Percentiles rank a stretch among this genome's conserved stretches.
phyloP scores from a whole-genome alignment of 495 filamentous ascomycete species.

The Cercophora scortea region DNA sequence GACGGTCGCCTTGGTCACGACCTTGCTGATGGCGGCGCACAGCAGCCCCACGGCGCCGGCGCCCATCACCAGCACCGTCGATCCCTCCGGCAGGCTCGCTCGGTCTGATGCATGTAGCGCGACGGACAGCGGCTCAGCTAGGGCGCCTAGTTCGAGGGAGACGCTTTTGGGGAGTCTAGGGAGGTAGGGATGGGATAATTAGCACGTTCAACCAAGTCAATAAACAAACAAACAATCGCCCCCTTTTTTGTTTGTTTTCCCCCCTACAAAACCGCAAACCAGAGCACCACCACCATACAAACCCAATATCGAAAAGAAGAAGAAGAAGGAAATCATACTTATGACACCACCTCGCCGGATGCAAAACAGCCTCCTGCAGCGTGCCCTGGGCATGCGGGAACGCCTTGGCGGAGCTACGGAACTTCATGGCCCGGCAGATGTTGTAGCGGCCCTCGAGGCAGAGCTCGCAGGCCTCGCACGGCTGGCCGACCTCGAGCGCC shows the following conservation, averaged over 20 bases:
- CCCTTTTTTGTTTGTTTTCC: too few species aligned
- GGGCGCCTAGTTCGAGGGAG: conserved; percentile 59
- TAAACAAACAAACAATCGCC: too few species aligned
- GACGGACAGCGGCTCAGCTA: conserved; percentile 74
- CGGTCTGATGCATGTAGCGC: conserved; percentile 67
- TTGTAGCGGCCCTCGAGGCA: conserved; percentile 71
- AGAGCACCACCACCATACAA: too few species aligned
- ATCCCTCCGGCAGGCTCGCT: conserved; percentile 43
- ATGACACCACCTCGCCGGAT: conserved; percentile 62
- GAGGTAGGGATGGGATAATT: too few species aligned
- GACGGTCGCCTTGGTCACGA: conserved; percentile 29
- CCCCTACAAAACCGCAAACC: too few species aligned
- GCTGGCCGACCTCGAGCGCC: conserved; percentile 76
- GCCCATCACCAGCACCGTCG: conserved; percentile 66
- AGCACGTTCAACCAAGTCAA: too few species aligned
- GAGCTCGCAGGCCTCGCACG: conserved; percentile 61
- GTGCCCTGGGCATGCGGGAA: conserved; percentile 79
- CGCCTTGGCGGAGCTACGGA: conserved; percentile 69
- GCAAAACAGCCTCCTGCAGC: conserved; percentile 69
- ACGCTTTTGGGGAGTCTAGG: conserved; percentile 53
- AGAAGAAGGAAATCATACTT: conserved; percentile 31
- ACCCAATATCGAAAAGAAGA: too few species aligned
- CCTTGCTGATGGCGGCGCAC: conserved; percentile 58
- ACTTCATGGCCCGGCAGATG: conserved; percentile 72
- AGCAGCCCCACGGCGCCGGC: conserved; percentile 76